Base-by-base conservation (phyloP, 345 rosid species). In the Rhodamnia rubescens region DNA sequence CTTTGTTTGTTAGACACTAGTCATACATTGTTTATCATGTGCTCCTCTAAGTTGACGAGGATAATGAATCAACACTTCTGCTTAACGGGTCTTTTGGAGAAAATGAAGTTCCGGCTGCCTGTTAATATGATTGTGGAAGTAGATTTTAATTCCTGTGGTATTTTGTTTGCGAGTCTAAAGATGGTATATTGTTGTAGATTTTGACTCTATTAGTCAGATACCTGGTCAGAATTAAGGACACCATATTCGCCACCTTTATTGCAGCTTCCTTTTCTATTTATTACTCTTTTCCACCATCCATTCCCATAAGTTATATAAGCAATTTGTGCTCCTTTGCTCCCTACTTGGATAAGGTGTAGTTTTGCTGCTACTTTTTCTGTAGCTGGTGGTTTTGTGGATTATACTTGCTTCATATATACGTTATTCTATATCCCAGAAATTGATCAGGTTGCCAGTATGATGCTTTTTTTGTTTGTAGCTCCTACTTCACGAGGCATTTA, bases 401-500 rank as follows among this genome's bases (percentile, higher is more conserved):
- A 52, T 58, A 27, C 22, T 44, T 32, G 24, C 20, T 27, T 84
- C 16, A 40, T 44, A 15, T 49, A 84, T 49, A 26, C 44, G 29
- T n/a, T 55, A 29, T 61, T 61, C 47, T 18, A 18, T 32, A 69
- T 69, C 78, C 11, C 13, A 69, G 78, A 32, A 69, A 52, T 52
- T 74, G 74, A 75, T 54, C 22, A 74, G 32, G 51, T 81, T 51
- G 74, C 49, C 22, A 85, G 85, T 64, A n/a, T 53, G 53, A 56
- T 29, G 55, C 47, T 51, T 86, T 85, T 83, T 83, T 84, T 44
- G 57, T 74, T 78, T 83, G 90, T 94, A 97, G 99, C 94, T 88
- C 95, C 98, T 82, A 85, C 92, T 69, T 92, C 92, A 84, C 93
- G 98, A n/a, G 99, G 99, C 85, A 92, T 96, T 89, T 96, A 97